phyloP scores from a whole-genome alignment of 495 filamentous ascomycete species.

The Penicillium turbatum region DNA sequence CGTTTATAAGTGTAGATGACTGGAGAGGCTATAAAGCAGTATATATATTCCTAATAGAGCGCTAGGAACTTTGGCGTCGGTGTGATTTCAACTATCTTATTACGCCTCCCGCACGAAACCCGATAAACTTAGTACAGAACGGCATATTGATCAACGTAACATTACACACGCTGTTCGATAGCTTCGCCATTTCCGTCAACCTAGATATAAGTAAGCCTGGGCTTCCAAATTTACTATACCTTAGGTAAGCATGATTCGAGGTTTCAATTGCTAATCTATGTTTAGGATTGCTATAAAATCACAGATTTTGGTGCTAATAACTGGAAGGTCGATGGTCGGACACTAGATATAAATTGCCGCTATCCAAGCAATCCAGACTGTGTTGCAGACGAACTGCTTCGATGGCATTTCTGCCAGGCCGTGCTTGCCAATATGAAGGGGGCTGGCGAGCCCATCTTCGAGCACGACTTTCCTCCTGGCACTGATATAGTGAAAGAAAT shows the following conservation, averaged over 20 bases:
- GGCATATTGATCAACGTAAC: neutral
- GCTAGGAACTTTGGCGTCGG: neutral
- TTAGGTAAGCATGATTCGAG: neutral
- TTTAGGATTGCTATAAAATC: neutral
- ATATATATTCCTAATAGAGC: neutral
- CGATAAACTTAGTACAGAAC: neutral
- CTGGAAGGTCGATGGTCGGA: neutral
- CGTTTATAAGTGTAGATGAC: neutral
- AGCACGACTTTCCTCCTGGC: conserved; percentile 34
- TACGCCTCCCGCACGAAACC: neutral
- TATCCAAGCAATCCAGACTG: conserved; percentile 27
- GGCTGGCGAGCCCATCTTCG: conserved; percentile 36
- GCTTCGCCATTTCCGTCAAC: neutral
- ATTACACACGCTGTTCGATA: neutral
- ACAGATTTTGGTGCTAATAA: neutral
- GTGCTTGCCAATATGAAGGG: conserved; percentile 35
- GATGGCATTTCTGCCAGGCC: conserved; percentile 42
- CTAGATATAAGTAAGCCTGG: neutral
- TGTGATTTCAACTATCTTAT: neutral
- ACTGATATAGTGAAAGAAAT: neutral
- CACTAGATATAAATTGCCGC: conserved; percentile 28
- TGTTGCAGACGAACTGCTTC: conserved; percentile 32
- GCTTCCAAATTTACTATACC: neutral
- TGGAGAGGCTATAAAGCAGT: neutral
- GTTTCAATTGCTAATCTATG: neutral